These are phyloP conservation scores for Barnettozyma populi DNA, from an alignment of 805 yeast species.

Conservation along the genomic window DNA sequence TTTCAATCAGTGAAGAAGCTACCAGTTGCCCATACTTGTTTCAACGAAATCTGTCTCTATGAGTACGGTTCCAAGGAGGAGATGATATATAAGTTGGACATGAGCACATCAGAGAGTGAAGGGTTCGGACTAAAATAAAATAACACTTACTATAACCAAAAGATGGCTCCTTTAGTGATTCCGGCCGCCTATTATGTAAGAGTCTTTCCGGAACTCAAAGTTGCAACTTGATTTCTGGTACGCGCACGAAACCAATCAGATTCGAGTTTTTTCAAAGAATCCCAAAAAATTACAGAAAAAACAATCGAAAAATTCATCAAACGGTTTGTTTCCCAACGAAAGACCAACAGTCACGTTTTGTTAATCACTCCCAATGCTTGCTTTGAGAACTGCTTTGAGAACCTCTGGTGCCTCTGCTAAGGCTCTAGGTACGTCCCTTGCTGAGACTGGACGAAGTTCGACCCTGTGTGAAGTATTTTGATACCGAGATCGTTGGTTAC, in stretches of 20 bases:
- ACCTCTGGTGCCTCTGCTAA: slow-evolving; percentile 19
- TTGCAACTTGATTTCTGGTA: not conserved
- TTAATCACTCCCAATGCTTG: slow-evolving; percentile 19
- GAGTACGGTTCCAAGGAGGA: slow-evolving; percentile 54
- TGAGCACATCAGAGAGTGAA: slow-evolving; percentile 72
- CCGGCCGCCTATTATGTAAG: too few relatives aligned
- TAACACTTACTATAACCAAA: not conserved
- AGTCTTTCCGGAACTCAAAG: not conserved
- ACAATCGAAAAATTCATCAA: not conserved
- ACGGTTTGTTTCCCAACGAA: not conserved
- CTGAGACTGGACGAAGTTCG: not conserved
- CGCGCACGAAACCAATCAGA: slow-evolving; percentile 23
- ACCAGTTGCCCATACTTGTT: slow-evolving; percentile 92
- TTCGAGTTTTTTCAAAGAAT: slow-evolving; percentile 21
- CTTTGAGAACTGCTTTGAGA: slow-evolving; percentile 27
- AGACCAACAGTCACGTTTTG: not conserved
- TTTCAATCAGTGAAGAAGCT: slow-evolving; percentile 35
- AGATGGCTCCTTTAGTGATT: too few relatives aligned
- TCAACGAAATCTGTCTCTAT: slow-evolving; percentile 79
- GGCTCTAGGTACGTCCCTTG: slow-evolving; percentile 22
- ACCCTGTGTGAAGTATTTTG: not conserved
- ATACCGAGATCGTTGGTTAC: not conserved
- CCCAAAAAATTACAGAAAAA: slow-evolving; percentile 5
- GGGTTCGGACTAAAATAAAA: slow-evolving; percentile 77
- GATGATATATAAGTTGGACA: slow-evolving; percentile 49